phyloP scores from a whole-genome alignment of 2,329 filamentous ascomycete species.

The Fusarium acutatum region DNA sequence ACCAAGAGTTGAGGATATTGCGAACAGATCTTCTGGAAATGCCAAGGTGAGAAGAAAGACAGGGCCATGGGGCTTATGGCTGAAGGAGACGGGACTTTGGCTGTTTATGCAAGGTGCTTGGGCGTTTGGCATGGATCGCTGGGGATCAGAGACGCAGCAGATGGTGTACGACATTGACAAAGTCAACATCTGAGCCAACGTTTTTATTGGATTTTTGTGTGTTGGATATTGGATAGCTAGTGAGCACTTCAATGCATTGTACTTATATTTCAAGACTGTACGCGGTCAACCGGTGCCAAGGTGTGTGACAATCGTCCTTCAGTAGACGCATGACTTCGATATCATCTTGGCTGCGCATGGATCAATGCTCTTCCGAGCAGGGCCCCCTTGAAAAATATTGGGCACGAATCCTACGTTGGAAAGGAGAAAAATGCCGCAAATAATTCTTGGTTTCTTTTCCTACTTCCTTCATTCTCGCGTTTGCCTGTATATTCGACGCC shows the following conservation, averaged over 20 bases:
- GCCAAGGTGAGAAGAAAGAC: background rate
- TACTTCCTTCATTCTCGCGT: background rate
- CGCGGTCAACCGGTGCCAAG: background rate
- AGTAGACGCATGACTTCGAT: background rate
- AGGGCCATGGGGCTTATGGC: background rate
- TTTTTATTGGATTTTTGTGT: background rate
- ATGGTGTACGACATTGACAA: background rate
- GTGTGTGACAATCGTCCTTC: background rate
- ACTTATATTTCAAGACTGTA: too few species aligned
- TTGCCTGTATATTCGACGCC: fast-evolving
- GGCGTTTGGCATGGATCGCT: background rate
- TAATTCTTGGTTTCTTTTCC: fast-evolving
- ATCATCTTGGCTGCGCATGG: background rate
- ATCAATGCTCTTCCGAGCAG: slow-evolving; percentile 4
- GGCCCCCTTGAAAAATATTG: background rate
- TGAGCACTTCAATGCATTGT: fast-evolving
- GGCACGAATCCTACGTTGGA: background rate
- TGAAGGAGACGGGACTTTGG: background rate
- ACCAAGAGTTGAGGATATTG: background rate
- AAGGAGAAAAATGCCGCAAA: background rate
- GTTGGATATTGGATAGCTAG: fast-evolving
- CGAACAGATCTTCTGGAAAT: background rate
- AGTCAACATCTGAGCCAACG: background rate
- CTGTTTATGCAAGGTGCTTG: background rate
- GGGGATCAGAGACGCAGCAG: background rate